Base-by-base conservation (phyloP, 208 protist species). In the Blechomonas ayalai region DNA sequence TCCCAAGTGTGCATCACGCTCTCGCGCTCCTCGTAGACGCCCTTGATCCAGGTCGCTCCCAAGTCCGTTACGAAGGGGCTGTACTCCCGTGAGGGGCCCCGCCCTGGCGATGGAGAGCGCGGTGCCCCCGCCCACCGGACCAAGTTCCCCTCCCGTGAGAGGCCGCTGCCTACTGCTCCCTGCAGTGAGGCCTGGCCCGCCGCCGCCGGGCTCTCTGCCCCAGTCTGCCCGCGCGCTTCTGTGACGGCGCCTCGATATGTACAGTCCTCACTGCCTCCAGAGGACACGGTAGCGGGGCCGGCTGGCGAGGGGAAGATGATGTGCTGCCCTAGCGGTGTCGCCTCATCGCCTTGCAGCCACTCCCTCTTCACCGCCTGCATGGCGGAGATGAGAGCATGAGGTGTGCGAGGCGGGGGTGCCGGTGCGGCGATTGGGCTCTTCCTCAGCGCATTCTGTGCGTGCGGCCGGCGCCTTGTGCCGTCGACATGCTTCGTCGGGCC, bases 1-100 rank as follows among this genome's bases (percentile, higher is more conserved):
- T 41, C 41, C 8, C 48, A 26, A 23, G 31, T 59, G 52, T 31
- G 18, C 31, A 15, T 5, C n/a, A 26, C 52, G 12, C 52, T 35
- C 4, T 50, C 41, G 2, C 34, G 52, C 42, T 59, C 52, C 23
- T n/a, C 43, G 9, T 32, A 32, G 10, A 49, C 43, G n/a, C 31
- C 28, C 31, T 28, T 49, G 13, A 23, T 23, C 43, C 43, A 49
- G 20, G 43, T 49, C 31, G 25, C 29, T 5, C 31, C 28, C 8
- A 49, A 32, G 12, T 23, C 43, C 5, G 4, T 34, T 32, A 28
- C 43, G 43, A 18, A 18, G 9, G 28, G 43, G n/a, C 12, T 22
- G 43, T 18, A 12, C 18, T 15, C 31, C 15, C 19, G 38, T n/a
- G 13, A 32, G 31, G 28, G 29, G 31, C 16, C 35, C 31, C 43